Evolutionary conservation across 163 green algal genomes (phyloP), one percentile per base, ranked within the genome.

Genomic region (Scenedesmus sp.): DNA sequence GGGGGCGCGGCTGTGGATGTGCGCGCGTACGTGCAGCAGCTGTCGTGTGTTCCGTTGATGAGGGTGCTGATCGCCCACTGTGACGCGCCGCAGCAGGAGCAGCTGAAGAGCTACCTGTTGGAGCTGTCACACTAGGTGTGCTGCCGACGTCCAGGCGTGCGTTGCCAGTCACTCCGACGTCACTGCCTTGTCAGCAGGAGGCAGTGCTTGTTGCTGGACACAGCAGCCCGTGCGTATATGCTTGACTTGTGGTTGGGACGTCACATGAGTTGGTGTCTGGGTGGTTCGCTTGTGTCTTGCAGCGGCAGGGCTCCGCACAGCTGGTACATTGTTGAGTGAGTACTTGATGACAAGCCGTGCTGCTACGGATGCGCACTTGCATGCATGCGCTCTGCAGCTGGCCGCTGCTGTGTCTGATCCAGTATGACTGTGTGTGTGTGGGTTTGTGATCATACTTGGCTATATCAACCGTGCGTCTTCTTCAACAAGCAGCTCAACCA

Each of bases 31-130:
- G 79, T 78, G 13, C 65, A 61, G 35, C 83, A 92, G 88, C 44
- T 92, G 65, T 49, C 88, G 83, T 78, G 37, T 26, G 88, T 92
- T 10, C 88, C 88, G n/a, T 35, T 92, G 59, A 82, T 92, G 76
- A 68, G 88, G 24, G 80, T 43, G 30, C 46, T 92, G 16, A 87
- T 92, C 61, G 81, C 88, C 0, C 88, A 92, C n/a, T 59, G 37
- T 4, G 43, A 82, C 43, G 59, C 49, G 5, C 0, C 81, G 88
- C 61, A 78, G 80, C 80, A 87, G 80, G 88, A 92, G 88, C 88
- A 87, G 88, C 46, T 92, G 88, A 65, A 72, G 56, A 42, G 24
- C 1, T 87, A 88, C 35, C 81, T 92, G 43, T 78, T 65, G 24
- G 85, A 90, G 70, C 40, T 90, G 7, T 24, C 65, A n/a, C 84